A percentile compares a stretch with the other conserved stretches of the same genome.
Conservation (phyloP, 2,329 filamentous ascomycete genomes). For the Coleophoma cylindrospora region DNA sequence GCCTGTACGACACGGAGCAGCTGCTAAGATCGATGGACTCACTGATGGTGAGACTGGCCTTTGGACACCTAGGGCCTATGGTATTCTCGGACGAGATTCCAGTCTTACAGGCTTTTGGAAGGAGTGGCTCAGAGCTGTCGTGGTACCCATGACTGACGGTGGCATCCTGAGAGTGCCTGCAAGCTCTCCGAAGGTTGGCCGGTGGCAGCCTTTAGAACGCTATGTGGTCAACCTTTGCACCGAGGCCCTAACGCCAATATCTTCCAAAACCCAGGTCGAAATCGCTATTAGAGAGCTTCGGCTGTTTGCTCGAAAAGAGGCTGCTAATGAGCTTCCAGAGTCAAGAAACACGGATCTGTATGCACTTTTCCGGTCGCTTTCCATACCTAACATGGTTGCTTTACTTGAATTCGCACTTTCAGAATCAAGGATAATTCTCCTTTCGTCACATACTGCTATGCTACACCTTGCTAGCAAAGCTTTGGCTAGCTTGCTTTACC, state of each 20-base stretch:
- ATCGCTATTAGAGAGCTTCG: conserved; percentile 83
- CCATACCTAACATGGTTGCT: conserved; percentile 85
- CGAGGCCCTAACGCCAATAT: conserved; percentile 86
- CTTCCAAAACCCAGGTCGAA: conserved; percentile 94
- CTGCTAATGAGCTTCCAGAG: conserved; percentile 85
- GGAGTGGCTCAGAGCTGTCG: conserved; percentile 89
- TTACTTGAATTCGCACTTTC: conserved; percentile 90
- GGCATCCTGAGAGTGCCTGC: conserved; percentile 75
- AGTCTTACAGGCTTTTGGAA: conserved; percentile 93
- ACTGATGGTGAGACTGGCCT: conserved; percentile 93
- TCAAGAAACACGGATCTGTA: conserved; percentile 90
- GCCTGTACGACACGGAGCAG: conserved; percentile 87
- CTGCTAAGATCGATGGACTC: conserved; percentile 93
- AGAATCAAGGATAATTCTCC: conserved; percentile 91
- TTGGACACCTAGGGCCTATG: conserved; percentile 92
- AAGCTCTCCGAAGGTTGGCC: conserved; percentile 83
- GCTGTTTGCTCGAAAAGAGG: conserved; percentile 89
- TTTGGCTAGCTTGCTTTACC: conserved; percentile 81
- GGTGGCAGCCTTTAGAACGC: conserved; percentile 94
- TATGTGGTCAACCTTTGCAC: conserved; percentile 97
- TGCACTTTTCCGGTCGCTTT: conserved; percentile 83
- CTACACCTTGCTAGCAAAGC: conserved; percentile 87
- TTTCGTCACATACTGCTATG: conserved; percentile 96
- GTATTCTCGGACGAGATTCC: conserved; percentile 80
- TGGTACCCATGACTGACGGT: conserved; percentile 95